Evolutionary conservation across 805 yeast species (phyloP).

Genomic region (Cyberlindnera bimundalis): DNA sequence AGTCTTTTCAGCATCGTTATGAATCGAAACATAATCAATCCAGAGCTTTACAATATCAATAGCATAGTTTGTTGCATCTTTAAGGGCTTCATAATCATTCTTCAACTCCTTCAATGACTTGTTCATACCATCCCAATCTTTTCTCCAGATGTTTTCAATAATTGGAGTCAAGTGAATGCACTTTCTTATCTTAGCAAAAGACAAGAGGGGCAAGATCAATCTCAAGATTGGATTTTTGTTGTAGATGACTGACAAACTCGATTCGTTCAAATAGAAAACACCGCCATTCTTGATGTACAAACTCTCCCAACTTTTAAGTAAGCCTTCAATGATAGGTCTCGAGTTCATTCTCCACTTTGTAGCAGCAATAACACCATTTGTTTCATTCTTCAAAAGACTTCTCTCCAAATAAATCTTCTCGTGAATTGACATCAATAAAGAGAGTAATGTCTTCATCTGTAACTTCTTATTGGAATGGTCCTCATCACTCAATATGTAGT

Average conservation of each 20-base stretch:
- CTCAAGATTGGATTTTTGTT: slow-evolving; percentile 55
- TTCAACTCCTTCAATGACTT: slow-evolving; percentile 42
- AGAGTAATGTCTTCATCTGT: slow-evolving; percentile 48
- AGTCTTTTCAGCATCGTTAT: slow-evolving; percentile 61
- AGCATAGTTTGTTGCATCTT: slow-evolving; percentile 59
- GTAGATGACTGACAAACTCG: slow-evolving; percentile 40
- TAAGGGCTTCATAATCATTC: slow-evolving; percentile 57
- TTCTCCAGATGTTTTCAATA: slow-evolving; percentile 54
- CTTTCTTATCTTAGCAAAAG: slow-evolving; percentile 64
- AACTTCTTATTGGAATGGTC: slow-evolving; percentile 33
- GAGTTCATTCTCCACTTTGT: slow-evolving; percentile 64
- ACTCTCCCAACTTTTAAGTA: slow-evolving; percentile 67
- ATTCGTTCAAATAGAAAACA: slow-evolving; percentile 48
- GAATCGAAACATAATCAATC: slow-evolving; percentile 67
- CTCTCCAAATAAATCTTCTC: slow-evolving; percentile 60
- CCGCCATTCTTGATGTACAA: slow-evolving; percentile 63
- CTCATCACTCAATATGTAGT: slow-evolving; percentile 36
- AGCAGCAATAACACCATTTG: slow-evolving; percentile 42
- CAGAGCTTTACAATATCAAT: slow-evolving; percentile 61
- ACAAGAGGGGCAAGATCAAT: slow-evolving; percentile 61
- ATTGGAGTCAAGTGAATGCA: slow-evolving; percentile 61
- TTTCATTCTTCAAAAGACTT: slow-evolving; percentile 33
- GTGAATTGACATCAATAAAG: slow-evolving; percentile 61
- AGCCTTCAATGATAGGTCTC: slow-evolving; percentile 53
- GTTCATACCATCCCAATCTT: slow-evolving; percentile 71